These are phyloP conservation scores for Wickerhamomyces canadensis DNA, from an alignment of 805 yeast genomes.

Conservation along the genomic window DNA sequence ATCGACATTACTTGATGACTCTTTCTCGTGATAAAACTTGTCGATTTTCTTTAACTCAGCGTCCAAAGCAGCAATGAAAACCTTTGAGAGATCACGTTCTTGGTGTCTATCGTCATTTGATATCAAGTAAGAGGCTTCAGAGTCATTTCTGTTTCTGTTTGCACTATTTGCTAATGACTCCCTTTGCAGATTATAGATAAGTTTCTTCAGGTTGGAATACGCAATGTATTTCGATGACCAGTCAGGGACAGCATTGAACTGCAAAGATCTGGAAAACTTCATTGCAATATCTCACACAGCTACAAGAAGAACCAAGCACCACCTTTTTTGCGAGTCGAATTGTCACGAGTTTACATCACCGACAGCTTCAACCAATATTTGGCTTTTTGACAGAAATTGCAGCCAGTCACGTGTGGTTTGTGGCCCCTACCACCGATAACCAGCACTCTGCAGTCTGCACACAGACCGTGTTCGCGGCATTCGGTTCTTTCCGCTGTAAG, in stretches of 20 bases:
- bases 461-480: too few species aligned
- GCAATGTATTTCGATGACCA: slow-evolving; percentile 93
- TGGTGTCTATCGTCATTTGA: slow-evolving; percentile 27
- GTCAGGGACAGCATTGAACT: slow-evolving; percentile 97
- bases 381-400: too few species aligned
- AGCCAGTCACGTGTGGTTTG: too few species aligned
- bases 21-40: slow-evolving; percentile 64
- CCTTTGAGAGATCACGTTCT: slow-evolving; percentile 42
- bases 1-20: slow-evolving; percentile 46
- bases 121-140: slow-evolving; percentile 24
- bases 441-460: too few species aligned
- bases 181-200: slow-evolving; percentile 77
- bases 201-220: slow-evolving; percentile 80
- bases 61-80: slow-evolving; percentile 71
- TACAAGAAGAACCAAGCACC: too few species aligned
- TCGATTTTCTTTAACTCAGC: slow-evolving; percentile 74
- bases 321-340: too few species aligned
- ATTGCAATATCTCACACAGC: slow-evolving; percentile 29
- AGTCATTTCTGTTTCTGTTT: slow-evolving; percentile 15
- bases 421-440: too few species aligned
- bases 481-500: too few species aligned
- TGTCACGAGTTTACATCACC: too few species aligned
- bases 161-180: slow-evolving; percentile 31
- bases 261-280: slow-evolving; percentile 94
- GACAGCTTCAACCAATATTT: too few species aligned